Conservation (phyloP, 2,329 filamentous ascomycete genomes). For the Colletotrichum somersetense region DNA sequence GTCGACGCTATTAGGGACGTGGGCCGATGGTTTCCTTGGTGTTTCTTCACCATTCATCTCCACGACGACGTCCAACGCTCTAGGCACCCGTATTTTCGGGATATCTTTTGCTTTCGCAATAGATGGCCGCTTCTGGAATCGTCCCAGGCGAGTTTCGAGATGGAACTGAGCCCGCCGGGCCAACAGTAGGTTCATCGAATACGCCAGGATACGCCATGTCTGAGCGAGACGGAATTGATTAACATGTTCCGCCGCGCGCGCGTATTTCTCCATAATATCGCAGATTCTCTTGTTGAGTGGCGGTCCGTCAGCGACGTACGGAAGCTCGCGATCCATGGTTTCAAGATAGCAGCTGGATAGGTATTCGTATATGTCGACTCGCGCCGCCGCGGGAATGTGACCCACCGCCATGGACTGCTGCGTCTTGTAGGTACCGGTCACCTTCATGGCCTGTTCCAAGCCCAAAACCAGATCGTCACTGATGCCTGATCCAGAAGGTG, state of each 20-base stretch:
- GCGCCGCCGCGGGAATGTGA: conserved; percentile 64
- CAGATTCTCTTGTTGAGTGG: conserved; percentile 62
- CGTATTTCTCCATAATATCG: conserved; percentile 68
- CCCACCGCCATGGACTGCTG: conserved; percentile 75
- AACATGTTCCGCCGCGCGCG: conserved; percentile 67
- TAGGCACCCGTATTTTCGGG: conserved; percentile 46
- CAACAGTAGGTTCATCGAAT: conserved; percentile 67
- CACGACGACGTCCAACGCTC: conserved; percentile 44
- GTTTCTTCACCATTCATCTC: conserved; percentile 53
- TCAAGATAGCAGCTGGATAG: conserved; percentile 69
- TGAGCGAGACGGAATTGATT: conserved; percentile 72
- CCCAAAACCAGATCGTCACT: conserved; percentile 62
- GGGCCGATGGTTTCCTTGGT: conserved; percentile 49
- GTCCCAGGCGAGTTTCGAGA: conserved; percentile 61
- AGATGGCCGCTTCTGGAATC: conserved; percentile 50
- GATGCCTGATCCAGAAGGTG: conserved; percentile 58
- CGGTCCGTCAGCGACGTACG: conserved; percentile 52
- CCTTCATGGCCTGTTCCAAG: conserved; percentile 69
- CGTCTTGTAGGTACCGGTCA: conserved; percentile 68
- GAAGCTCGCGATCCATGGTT: conserved; percentile 63
- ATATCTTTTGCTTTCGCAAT: conserved; percentile 47
- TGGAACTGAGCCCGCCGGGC: conserved; percentile 69
- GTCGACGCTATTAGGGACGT: conserved; percentile 48
- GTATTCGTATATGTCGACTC: conserved; percentile 67
- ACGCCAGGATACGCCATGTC: conserved; percentile 72